These are phyloP conservation scores for Elongisporangium undulatum DNA, from an alignment of 352 stramenopile species.

Conservation along the genomic window DNA sequence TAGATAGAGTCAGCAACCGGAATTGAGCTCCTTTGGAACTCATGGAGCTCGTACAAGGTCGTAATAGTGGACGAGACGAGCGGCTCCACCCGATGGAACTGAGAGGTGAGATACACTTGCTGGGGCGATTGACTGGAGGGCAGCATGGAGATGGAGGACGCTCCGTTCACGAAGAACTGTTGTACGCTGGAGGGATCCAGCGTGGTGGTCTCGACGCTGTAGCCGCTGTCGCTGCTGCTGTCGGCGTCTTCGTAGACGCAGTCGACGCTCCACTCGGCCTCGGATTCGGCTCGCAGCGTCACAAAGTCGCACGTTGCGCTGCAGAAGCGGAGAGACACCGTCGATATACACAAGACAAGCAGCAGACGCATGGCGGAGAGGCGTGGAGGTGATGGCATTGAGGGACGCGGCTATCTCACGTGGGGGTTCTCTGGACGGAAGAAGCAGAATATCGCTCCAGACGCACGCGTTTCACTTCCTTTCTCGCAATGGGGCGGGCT, in stretches of 20 bases:
- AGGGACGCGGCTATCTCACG: not conserved
- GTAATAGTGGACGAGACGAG: conserved; percentile 34
- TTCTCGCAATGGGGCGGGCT: not conserved
- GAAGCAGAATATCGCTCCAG: not conserved
- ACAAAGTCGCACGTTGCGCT: conserved; percentile 15
- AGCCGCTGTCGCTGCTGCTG: not conserved
- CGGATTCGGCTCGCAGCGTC: conserved; percentile 19
- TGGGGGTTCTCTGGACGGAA: not conserved
- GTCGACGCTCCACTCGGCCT: conserved; percentile 23
- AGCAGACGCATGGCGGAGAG: not conserved
- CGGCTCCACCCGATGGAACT: conserved; percentile 24
- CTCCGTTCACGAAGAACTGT: conserved; percentile 23
- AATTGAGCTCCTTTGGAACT: not conserved
- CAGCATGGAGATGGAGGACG: conserved; percentile 5
- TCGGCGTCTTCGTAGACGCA: conserved; percentile 10
- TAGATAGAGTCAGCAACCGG: not conserved
- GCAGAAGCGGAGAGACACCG: not conserved
- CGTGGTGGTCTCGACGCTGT: conserved; percentile 10
- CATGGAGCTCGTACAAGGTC: conserved; percentile 16
- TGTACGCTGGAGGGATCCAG: conserved; percentile 29
- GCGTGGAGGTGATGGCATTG: not conserved
- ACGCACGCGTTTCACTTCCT: not conserved
- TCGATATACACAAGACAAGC: not conserved
- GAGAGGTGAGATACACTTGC: conserved; percentile 29
- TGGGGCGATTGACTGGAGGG: conserved; percentile 6